Evolutionary conservation across 495 filamentous ascomycete genomes (phyloP).

Genomic region (Xanthoparmelia taractica): DNA sequence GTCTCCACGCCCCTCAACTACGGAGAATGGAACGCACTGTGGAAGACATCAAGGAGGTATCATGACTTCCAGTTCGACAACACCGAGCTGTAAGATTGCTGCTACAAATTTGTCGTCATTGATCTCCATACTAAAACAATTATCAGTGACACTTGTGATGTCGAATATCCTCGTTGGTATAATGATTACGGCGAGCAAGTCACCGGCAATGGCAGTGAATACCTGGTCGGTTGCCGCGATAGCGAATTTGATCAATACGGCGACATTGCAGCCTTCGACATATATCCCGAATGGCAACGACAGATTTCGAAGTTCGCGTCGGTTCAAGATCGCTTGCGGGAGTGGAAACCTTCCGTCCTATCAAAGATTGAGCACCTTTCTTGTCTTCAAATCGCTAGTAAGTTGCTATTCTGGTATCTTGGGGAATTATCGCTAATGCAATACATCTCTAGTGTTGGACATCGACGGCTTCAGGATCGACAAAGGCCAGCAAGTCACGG

Average conservation of each 20-base stretch:
- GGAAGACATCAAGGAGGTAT: slow-evolving; percentile 37
- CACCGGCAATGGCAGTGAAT: slow-evolving; percentile 24
- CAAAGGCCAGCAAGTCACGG: slow-evolving; percentile 42
- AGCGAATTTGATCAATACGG: slow-evolving; percentile 41
- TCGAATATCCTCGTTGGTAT: slow-evolving; percentile 34
- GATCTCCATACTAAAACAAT: background rate
- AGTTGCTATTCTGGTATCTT: background rate
- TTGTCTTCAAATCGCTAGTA: slow-evolving; percentile 33
- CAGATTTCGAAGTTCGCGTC: slow-evolving; percentile 36
- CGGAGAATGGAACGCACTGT: slow-evolving; percentile 38
- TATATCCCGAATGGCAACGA: slow-evolving; percentile 35
- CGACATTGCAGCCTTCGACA: slow-evolving; percentile 37
- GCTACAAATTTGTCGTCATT: background rate
- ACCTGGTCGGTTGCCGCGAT: slow-evolving; percentile 33
- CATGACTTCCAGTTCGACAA: slow-evolving; percentile 35
- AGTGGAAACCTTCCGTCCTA: slow-evolving; percentile 34
- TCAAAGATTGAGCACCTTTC: slow-evolving; percentile 34
- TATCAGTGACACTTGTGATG: slow-evolving; percentile 25
- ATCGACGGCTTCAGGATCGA: slow-evolving; percentile 45
- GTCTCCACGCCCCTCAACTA: slow-evolving; percentile 36
- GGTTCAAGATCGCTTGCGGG: slow-evolving; percentile 37
- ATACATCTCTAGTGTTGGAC: slow-evolving; percentile 33
- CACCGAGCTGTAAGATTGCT: slow-evolving; percentile 20
- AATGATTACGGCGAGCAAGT: slow-evolving; percentile 28
- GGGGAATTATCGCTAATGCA: background rate